Base-by-base conservation (phyloP, 225 moss, liverwort and hornwort species). In the Straminergon stramineum region DNA sequence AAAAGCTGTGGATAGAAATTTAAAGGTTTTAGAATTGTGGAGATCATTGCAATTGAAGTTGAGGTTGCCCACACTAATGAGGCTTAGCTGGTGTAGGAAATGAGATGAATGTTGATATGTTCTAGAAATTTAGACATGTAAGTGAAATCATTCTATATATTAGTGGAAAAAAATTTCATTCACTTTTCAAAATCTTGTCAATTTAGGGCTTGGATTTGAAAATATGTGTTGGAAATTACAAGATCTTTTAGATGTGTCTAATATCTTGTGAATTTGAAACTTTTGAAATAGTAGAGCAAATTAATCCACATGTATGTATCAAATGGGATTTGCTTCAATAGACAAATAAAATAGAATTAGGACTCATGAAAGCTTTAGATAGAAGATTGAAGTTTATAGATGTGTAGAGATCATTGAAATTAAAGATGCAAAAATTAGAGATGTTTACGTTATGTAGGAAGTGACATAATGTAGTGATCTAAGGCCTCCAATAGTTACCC, bases 191-290 rank as follows among this genome's bases (percentile, higher is more conserved):
- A 15, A 14, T 26, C 41, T 71, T 70, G 13, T 5, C 26, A 71
- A 24, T 15, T 26, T 41, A 26, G 26, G 41, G 22, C 8, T 71
- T 15, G 15, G 41, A 15, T 15, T 41, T 15, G 15, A 26, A 43
- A 9, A 0, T 27, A 3, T 73, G 16, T 27, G 26, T 1, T 5
- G 0, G 3, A 26, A 73, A 8, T 15, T 26, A 15, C 4, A 43
- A 73, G 5, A 15, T 27, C 22, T 15, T 52, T 52, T 13, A 52
- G 4, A 52, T 52, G 15, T 15, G 52, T 52, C 13, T 14, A 52
- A 52, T 52, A 52, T 52, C 52, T 52, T 52, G 13, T 52, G 4
- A 48, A 48, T 10, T 48, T 10, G 48, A 61, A 61, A 61, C 61
- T 26, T 61, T 24, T 10, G 11, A 10, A 11, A 26, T 4, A 23